Evolutionary conservation across 495 filamentous ascomycete species (phyloP), one percentile per base, ranked within the genome.

Genomic region (Cercophora newfieldiana): DNA sequence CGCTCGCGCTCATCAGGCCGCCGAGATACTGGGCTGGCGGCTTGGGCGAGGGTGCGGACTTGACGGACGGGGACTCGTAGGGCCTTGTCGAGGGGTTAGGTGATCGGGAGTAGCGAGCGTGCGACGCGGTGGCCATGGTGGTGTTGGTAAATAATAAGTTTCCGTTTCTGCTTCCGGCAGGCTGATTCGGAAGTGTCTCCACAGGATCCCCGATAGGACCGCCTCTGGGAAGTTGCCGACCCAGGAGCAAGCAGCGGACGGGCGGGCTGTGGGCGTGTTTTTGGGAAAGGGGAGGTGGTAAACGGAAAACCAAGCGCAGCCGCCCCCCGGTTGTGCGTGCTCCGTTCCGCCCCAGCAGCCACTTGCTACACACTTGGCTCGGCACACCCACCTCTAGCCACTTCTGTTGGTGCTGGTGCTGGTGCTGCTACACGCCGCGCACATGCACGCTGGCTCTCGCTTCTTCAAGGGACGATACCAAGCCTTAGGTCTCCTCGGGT

Each of bases 41-140:
- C 60, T 78, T 77, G 51, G 85, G 82, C 21, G 85, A 87, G 37
- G 84, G 81, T 60, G 84, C 79, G 58, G 85, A 84, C 55, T 84
- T 82, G 66, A 83, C 82, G 47, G 83, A 81, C 29, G 83, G 82
- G 61, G 84, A 83, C 69, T 83, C 81, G 78, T 85, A 86, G 48
- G 83, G 83, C 67, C 80, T 75, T 28, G 78, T 79, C 31, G 82
- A 83, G 56, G 77, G 79, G 69, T 81, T 82, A 63, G 84, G 84
- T 26, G 84, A 87, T 70, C 82, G 83, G 69, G 82, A 77, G 66
- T 80, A 83, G 18, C 75, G 77, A 70, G 82, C 80, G 70, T 85
- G 82, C 61, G 82, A 79, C 75, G 80, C 74, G 61, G 82, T 79
- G 69, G 82, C 81, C 84, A 87, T 87, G 71, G 69, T 81, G 70